Conservation (phyloP, 257 asterid species). For the Cordia subcordata region DNA sequence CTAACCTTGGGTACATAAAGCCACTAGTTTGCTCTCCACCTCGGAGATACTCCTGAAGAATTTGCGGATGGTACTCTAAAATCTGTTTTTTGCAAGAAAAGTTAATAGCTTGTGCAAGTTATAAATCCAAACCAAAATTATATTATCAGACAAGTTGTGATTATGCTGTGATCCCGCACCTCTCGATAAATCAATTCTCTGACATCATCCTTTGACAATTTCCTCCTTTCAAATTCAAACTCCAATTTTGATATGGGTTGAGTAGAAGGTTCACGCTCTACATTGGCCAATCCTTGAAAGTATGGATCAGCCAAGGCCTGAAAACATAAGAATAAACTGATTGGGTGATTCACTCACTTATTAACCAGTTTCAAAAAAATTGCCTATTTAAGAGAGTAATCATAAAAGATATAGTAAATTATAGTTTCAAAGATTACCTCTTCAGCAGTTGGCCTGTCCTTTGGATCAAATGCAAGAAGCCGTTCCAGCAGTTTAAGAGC, state of each 20-base stretch:
- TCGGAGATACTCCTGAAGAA: conserved; percentile 66
- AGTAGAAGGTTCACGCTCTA: conserved; percentile 9
- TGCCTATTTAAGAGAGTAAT: background rate
- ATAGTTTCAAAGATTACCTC: conserved; percentile 10
- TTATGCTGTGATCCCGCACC: background rate
- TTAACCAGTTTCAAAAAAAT: conserved; percentile 4
- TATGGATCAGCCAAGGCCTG: conserved; percentile 13
- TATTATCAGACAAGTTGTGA: background rate
- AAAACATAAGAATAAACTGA: conserved; percentile 2
- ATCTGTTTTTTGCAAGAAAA: conserved; percentile 46
- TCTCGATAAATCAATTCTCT: conserved; percentile 12
- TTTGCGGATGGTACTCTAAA: conserved; percentile 86
- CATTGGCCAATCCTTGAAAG: conserved; percentile 8
- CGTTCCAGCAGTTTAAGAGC: conserved; percentile 11
- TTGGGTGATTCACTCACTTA: background rate
- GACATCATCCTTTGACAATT: conserved; percentile 8
- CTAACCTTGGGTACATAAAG: conserved; percentile 85
- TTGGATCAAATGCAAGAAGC: conserved; percentile 16
- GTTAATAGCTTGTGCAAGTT: conserved; percentile 2
- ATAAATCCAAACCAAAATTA: conserved; percentile 6
- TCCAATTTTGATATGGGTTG: conserved; percentile 11
- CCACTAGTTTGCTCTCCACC: conserved; percentile 82
- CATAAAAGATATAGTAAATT: conserved; percentile 5
- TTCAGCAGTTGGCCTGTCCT: conserved; percentile 17
- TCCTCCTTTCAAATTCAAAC: conserved; percentile 13